Evolutionary conservation across 2,329 filamentous ascomycete genomes (phyloP).

Genomic region (Fusarium nygamai): DNA sequence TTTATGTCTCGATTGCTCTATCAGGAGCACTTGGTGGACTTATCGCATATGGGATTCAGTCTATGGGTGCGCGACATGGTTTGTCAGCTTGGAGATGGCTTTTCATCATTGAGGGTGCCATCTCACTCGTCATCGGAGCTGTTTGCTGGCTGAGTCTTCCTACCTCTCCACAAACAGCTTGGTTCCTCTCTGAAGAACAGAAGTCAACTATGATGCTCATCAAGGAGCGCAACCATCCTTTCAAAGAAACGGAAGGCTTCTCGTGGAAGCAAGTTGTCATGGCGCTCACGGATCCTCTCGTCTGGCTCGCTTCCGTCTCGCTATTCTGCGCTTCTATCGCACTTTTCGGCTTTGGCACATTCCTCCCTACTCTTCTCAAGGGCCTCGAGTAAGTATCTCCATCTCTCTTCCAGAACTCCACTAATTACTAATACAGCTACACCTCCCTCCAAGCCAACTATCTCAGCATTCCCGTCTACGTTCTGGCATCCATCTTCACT

Average conservation of each 20-base stretch:
- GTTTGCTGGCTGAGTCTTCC: constrained; percentile 54
- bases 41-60: constrained; percentile 47
- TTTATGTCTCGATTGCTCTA: constrained; percentile 46
- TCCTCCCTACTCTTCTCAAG: constrained; percentile 49
- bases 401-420: fast-evolving
- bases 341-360: constrained; percentile 49
- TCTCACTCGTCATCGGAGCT: constrained; percentile 46
- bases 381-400: constrained; percentile 43
- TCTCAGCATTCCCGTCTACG: constrained; percentile 50
- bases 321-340: constrained; percentile 35
- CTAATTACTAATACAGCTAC: neutral
- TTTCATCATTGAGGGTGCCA: constrained; percentile 57
- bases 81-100: constrained; percentile 62
- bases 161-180: constrained; percentile 55
- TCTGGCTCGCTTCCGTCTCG: constrained; percentile 44
- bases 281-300: constrained; percentile 42
- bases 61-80: constrained; percentile 56
- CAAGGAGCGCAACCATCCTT: constrained; percentile 12
- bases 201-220: constrained; percentile 43
- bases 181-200: constrained; percentile 56
- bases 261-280: constrained; percentile 37
- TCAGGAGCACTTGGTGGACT: constrained; percentile 47
- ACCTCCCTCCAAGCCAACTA: constrained; percentile 48
- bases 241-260: constrained; percentile 26
- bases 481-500: constrained; percentile 36